Conservation (phyloP, 495 filamentous ascomycete genomes). For the Xylaria longipes region DNA sequence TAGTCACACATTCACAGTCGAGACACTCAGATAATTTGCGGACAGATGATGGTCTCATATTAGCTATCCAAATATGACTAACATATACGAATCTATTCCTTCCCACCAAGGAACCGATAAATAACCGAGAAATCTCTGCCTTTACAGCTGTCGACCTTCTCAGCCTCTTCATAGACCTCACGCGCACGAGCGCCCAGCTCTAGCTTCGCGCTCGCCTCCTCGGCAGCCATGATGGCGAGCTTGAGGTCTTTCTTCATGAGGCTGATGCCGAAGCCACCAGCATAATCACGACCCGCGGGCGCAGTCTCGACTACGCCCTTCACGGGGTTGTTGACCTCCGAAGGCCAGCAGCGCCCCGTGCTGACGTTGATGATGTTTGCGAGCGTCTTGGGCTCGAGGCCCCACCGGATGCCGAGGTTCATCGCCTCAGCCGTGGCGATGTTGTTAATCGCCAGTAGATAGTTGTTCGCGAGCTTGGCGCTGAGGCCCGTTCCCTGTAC, state of each 20-base stretch:
- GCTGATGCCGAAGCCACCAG: conserved; percentile 80
- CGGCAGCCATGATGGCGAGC: conserved; percentile 75
- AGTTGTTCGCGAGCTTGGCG: conserved; percentile 93
- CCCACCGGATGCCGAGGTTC: conserved; percentile 86
- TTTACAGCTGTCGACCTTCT: conserved; percentile 64
- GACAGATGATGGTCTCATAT: neutral
- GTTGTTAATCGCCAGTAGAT: conserved; percentile 89
- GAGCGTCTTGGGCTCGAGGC: conserved; percentile 79
- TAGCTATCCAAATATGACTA: neutral
- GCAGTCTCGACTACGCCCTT: conserved; percentile 78
- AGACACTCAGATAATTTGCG: neutral
- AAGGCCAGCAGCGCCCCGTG: conserved; percentile 90
- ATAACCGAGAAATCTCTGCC: conserved; percentile 87
- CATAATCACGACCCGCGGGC: conserved; percentile 75
- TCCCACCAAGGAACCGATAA: conserved; percentile 72
- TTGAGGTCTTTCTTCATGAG: conserved; percentile 86
- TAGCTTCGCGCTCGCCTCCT: conserved; percentile 68
- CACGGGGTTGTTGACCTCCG: conserved; percentile 91
- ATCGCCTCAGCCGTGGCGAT: conserved; percentile 93
- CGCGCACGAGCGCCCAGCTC: conserved; percentile 68
- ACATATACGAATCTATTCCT: conserved; percentile 40
- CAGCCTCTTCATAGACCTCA: conserved; percentile 70
- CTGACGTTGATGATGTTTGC: conserved; percentile 83
- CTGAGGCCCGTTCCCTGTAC: conserved; percentile 79
- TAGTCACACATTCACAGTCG: too few relatives aligned